Evolutionary conservation across 768 basidiomycete genomes (phyloP).

Genomic region (Mycena amicta): DNA sequence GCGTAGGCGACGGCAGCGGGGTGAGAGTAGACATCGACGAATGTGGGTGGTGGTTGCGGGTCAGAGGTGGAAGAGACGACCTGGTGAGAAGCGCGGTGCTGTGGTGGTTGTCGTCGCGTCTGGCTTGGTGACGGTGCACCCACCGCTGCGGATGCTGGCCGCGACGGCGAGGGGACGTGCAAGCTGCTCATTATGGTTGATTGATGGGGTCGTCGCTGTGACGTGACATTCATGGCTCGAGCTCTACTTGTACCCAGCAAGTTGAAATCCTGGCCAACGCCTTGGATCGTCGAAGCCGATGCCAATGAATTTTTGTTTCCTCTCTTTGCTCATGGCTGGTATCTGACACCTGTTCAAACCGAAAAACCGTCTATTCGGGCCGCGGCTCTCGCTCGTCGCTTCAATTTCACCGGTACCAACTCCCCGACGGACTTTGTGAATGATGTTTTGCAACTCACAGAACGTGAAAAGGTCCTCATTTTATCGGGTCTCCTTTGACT

Average conservation of each 20-base stretch:
- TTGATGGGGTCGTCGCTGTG: background rate
- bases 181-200: conserved; percentile 9
- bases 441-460: conserved; percentile 13
- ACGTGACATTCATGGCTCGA: background rate
- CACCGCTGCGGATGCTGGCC: conserved; percentile 18
- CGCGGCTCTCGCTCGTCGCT: conserved; percentile 10
- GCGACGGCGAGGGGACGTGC: conserved; percentile 19
- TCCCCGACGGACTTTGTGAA: conserved; percentile 7
- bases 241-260: conserved; percentile 1
- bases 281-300: conserved; percentile 18
- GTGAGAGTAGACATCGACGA: conserved; percentile 80
- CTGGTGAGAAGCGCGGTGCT: conserved; percentile 30
- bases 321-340: conserved; percentile 17
- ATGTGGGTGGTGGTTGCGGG: conserved; percentile 40
- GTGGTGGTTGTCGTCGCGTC: conserved; percentile 13
- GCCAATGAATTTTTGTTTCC: conserved; percentile 14
- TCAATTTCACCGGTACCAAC: background rate
- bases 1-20: conserved; percentile 85
- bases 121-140: background rate
- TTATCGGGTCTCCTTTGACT: background rate
- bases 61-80: conserved; percentile 33
- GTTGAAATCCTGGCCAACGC: conserved; percentile 17
- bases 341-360: background rate
- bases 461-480: conserved; percentile 11
- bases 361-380: background rate